Conservation (phyloP, 371 early-diverging fungal genomes). For the Saksenaea vasiformis region DNA sequence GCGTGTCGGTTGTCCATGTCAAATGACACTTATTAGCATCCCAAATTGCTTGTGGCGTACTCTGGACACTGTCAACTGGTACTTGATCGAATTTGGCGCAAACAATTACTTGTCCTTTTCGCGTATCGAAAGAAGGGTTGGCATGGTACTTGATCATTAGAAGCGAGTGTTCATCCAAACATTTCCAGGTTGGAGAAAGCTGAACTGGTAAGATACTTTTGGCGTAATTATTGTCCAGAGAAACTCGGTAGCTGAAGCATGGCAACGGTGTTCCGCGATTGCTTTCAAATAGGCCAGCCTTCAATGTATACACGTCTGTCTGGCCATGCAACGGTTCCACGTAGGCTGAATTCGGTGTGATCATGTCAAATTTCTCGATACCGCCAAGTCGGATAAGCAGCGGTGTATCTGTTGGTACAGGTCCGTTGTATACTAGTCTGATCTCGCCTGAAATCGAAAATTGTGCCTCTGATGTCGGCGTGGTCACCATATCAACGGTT, state of each 20-base stretch:
- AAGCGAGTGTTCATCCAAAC: conserved; percentile 6
- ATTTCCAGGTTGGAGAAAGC: conserved; percentile 23
- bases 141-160: conserved; percentile 23
- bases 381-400: conserved; percentile 11
- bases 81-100: conserved; percentile 14
- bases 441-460: conserved; percentile 13
- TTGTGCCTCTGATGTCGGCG: not conserved
- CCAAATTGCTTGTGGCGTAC: conserved; percentile 28
- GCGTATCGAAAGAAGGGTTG: not conserved
- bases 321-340: conserved; percentile 18
- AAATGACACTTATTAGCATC: conserved; percentile 13
- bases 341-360: conserved; percentile 11
- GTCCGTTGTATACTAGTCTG: conserved; percentile 22
- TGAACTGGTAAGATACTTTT: conserved; percentile 8
- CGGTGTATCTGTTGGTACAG: conserved; percentile 6
- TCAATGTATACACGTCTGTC: conserved; percentile 13
- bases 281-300: conserved; percentile 12
- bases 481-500: not conserved
- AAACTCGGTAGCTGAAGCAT: conserved; percentile 18
- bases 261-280: conserved; percentile 15
- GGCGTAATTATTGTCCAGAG: not conserved
- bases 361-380: not conserved
- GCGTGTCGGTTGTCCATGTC: conserved; percentile 17
- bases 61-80: conserved; percentile 15
- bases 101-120: conserved; percentile 12